Base-by-base conservation (phyloP, 805 yeast genomes). In the Myxozyma mucilagina region DNA sequence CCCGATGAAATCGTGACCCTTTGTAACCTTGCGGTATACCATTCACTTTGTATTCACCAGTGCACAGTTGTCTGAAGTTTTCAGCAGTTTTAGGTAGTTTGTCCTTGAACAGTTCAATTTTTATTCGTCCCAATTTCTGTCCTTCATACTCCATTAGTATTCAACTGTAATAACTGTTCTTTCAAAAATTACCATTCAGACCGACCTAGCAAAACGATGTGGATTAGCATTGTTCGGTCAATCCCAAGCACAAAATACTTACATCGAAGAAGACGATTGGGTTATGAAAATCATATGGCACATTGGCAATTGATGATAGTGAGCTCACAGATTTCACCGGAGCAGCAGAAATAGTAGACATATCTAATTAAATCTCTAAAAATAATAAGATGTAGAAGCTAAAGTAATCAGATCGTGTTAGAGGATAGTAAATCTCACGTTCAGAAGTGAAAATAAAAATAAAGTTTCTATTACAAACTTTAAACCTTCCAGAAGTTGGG, bases 41-140 rank as follows among this genome's bases (percentile, higher is more conserved):
- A 48, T 73, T 69, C 53, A 75, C 74, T 24, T 73, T 65, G 66
- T 74, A 73, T 60, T 81, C 84, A 6, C 84, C 84, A 0, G 83
- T 81, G 67, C 84, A 81, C 58, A 80, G 77, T 65, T 80, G 84
- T 34, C 85, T 72, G 67, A 82, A 81, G 68, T 82, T 82, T 63
- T 82, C 85, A 18, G 76, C 63, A 0, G 85, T 81, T 70, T 68
- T 70, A 0, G 84, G 84, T 11, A 80, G 68, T 18, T 71, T 67
- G 7, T 75, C 75, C 6, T 75, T 71, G 65, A 70, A 79, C 11
- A 82, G 72, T 67, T 77, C 74, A 47, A 81, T 75, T 67, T 81
- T 80, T 59, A 82, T 71, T 35, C 84, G 66, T 0, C 84, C 84
- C 38, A 76, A 56, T 1, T 64, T 64, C 49, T 71, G 70, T 2